Conservation (phyloP, 352 stramenopile genomes). For the Poterioochromonas sp. region DNA sequence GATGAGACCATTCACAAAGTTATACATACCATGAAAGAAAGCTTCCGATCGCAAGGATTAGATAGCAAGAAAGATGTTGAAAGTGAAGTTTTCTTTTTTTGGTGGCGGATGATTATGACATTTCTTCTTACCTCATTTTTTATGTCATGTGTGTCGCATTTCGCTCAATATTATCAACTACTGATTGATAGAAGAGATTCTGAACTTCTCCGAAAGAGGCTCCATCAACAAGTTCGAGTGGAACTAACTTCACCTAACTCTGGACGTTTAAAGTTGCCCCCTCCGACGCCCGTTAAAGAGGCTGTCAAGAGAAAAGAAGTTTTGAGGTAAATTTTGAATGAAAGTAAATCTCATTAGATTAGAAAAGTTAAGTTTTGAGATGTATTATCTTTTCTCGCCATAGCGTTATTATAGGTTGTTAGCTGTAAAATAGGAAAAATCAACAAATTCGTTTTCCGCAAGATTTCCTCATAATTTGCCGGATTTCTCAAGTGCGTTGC, state of each 20-base stretch:
- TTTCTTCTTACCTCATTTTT: background rate
- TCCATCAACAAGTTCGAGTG: background rate
- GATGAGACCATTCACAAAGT: conserved; percentile 4
- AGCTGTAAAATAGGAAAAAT: too few species aligned
- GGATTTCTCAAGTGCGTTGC: too few species aligned
- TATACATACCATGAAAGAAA: background rate
- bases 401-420: too few species aligned
- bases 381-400: too few species aligned
- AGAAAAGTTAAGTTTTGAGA: too few species aligned
- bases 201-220: background rate
- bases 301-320: too few species aligned
- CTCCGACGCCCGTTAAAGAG: background rate
- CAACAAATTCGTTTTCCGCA: too few species aligned
- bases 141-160: conserved; percentile 17
- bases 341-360: too few species aligned
- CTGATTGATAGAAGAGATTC: conserved; percentile 1
- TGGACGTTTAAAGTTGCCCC: background rate
- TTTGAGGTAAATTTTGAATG: too few species aligned
- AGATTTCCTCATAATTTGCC: too few species aligned
- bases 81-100: background rate
- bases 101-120: conserved; percentile 3
- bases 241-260: background rate
- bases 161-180: conserved; percentile 24
- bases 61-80: background rate
- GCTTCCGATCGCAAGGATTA: background rate